Evolutionary conservation across 2,329 filamentous ascomycete species (phyloP), one percentile per base, ranked within the genome.

Genomic region (Sporothrix curviconia): DNA sequence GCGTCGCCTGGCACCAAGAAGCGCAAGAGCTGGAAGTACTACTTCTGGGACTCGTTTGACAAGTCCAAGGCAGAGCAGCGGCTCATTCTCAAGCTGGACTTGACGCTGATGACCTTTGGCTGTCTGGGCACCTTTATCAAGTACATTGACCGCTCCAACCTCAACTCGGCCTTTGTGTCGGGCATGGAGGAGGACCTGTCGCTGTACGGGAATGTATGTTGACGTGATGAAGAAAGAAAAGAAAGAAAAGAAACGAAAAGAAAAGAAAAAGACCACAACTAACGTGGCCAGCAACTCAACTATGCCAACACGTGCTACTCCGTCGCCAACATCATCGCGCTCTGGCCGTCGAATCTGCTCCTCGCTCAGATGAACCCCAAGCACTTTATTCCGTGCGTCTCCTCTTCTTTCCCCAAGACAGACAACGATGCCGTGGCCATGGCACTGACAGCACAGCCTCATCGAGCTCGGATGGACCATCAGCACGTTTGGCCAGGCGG

Each of bases 401-500:
- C 32, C 0, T 19, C 3, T 4, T 14, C 14, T 14, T 22, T 5
- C 17, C 19, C 14, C 30, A 8, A n/a, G 7, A n/a, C 8, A 11
- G 4, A n/a, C n/a, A n/a, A n/a, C n/a, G n/a, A n/a, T n/a, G n/a
- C n/a, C n/a, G n/a, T n/a, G n/a, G n/a, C n/a, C n/a, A n/a, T n/a
- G n/a, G n/a, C 7, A 14, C 24, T 50, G 15, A 55, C 34, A 36
- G 5, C 12, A 2, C n/a, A 59, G 57, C 9, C 19, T 39, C 7
- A 39, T 62, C 14, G 60, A 62, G 22, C 42, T 60, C 24, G 56
- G 25, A n/a, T 62, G 60, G 60, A 62, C 60, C 3, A 51, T 56
- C 30, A 60, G 55, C 53, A 62, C 60, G 3, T 62, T 62, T 40
- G 36, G 55, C 3, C 56, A 59, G n/a, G 34, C 43, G 4, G 25